These are phyloP conservation scores for Elaeis guineensis DNA, from an alignment of 176 grass and related monocot genomes.

Conservation along the genomic window DNA sequence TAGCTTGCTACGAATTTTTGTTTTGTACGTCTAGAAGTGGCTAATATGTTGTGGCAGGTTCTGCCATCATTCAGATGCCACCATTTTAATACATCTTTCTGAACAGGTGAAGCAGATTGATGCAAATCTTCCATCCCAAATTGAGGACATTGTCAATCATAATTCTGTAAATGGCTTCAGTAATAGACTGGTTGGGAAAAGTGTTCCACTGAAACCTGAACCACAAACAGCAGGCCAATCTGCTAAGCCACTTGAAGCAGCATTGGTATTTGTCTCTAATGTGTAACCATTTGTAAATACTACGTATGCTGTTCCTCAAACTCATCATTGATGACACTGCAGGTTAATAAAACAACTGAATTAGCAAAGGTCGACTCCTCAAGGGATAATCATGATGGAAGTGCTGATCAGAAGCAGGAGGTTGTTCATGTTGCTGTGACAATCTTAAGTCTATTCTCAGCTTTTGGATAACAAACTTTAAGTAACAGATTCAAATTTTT, in stretches of 20 bases:
- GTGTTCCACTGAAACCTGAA: conserved; percentile 2
- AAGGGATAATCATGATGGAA: conserved; percentile 25
- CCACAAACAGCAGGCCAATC: not conserved
- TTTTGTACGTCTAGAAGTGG: too few species aligned
- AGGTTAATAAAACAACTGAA: conserved; percentile 30
- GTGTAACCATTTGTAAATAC: not conserved
- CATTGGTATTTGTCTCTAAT: not conserved
- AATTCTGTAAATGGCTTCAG: not conserved
- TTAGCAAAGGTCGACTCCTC: conserved; percentile 17
- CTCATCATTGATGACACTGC: not conserved
- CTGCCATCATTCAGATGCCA: too few species aligned
- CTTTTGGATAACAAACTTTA: conserved; percentile 13
- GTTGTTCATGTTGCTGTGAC: conserved; percentile 22
- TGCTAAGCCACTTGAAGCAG: not conserved
- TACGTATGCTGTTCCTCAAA: not conserved
- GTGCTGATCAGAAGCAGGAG: conserved; percentile 31
- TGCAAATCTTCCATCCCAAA: conserved; percentile 12
- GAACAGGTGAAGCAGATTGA: conserved; percentile 41
- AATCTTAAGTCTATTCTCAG: not conserved
- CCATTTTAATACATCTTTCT: not conserved
- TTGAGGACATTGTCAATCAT: conserved; percentile 10
- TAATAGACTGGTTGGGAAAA: not conserved
- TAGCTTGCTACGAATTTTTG: too few species aligned
- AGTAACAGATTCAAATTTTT: conserved; percentile 17
- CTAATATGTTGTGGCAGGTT: too few species aligned